A percentile compares a stretch with the other conserved stretches of the same genome.
phyloP scores from a whole-genome alignment of 2,329 filamentous ascomycete species.

The Blumeria hordei region DNA sequence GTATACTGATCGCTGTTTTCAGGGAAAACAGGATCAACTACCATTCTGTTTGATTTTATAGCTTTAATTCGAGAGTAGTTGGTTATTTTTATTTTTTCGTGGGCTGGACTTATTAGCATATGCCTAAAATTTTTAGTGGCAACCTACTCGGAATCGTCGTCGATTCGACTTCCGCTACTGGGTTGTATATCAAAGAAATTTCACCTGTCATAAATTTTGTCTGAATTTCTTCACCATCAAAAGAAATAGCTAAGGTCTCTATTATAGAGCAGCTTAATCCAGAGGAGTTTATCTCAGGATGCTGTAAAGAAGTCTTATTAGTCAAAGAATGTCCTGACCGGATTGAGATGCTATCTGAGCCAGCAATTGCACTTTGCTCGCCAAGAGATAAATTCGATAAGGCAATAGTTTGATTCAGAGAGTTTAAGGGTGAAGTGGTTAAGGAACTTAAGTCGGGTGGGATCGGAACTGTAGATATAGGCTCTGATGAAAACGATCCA shows the following conservation, averaged over 20 bases:
- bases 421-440: background rate
- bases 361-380: slow-evolving; percentile 22
- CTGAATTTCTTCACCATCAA: slow-evolving; percentile 48
- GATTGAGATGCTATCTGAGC: slow-evolving; percentile 75
- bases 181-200: slow-evolving; percentile 66
- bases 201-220: slow-evolving; percentile 62
- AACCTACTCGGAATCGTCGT: slow-evolving; percentile 22
- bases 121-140: background rate
- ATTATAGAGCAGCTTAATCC: slow-evolving; percentile 77
- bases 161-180: slow-evolving; percentile 15
- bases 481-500: background rate
- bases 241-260: slow-evolving; percentile 70
- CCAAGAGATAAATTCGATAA: slow-evolving; percentile 36
- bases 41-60: slow-evolving; percentile 80
- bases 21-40: slow-evolving; percentile 43
- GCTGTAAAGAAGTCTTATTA: slow-evolving; percentile 42
- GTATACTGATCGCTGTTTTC: slow-evolving; percentile 58
- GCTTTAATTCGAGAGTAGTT: slow-evolving; percentile 76
- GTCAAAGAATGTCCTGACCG: slow-evolving; percentile 66
- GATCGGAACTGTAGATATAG: too few species aligned
- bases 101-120: slow-evolving; percentile 17
- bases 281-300: slow-evolving; percentile 56
- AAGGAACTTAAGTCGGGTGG: too few species aligned
- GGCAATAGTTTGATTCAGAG: slow-evolving; percentile 18
- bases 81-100: slow-evolving; percentile 56